These are phyloP conservation scores for Diaporthe nobilis DNA, from an alignment of 2,329 filamentous ascomycete species.

Conservation along the genomic window DNA sequence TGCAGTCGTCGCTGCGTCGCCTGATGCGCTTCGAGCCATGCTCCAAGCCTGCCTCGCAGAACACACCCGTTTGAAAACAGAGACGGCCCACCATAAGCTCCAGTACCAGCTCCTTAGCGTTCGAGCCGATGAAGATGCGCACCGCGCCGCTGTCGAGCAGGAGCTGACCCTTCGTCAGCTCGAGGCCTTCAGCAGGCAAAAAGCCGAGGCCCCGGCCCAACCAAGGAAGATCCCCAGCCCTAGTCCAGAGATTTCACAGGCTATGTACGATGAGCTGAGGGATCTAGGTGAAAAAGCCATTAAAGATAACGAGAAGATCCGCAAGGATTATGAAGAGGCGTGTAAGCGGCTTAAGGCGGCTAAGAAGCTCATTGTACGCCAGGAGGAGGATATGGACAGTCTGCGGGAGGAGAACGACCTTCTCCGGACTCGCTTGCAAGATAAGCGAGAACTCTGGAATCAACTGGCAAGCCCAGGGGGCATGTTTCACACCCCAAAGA, in stretches of 20 bases:
- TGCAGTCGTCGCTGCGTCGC: constrained; percentile 66
- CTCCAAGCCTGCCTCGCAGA: constrained; percentile 68
- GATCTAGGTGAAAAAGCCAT: constrained; percentile 75
- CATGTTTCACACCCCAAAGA: constrained; percentile 74
- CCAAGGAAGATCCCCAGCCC: constrained; percentile 64
- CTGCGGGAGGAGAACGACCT: constrained; percentile 83
- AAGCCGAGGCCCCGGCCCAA: constrained; percentile 20
- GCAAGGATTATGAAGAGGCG: constrained; percentile 75
- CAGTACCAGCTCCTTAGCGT: constrained; percentile 89
- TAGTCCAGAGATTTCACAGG: constrained; percentile 66
- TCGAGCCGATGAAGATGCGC: constrained; percentile 86
- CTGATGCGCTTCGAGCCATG: constrained; percentile 71
- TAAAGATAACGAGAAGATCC: constrained; percentile 75
- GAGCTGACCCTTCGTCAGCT: constrained; percentile 92
- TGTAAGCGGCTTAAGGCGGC: constrained; percentile 78
- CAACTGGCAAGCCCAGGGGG: constrained; percentile 82
- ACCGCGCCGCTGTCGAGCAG: constrained; percentile 90
- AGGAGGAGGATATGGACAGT: constrained; percentile 79
- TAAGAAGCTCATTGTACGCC: constrained; percentile 83
- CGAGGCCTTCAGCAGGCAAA: constrained; percentile 81
- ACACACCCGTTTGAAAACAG: constrained; percentile 78
- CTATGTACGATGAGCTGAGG: constrained; percentile 74
- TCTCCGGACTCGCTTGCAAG: constrained; percentile 85
- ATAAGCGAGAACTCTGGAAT: constrained; percentile 90
- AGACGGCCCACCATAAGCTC: constrained; percentile 89